phyloP scores from a whole-genome alignment of 2,329 filamentous ascomycete species.

The Stemphylium vesicarium region DNA sequence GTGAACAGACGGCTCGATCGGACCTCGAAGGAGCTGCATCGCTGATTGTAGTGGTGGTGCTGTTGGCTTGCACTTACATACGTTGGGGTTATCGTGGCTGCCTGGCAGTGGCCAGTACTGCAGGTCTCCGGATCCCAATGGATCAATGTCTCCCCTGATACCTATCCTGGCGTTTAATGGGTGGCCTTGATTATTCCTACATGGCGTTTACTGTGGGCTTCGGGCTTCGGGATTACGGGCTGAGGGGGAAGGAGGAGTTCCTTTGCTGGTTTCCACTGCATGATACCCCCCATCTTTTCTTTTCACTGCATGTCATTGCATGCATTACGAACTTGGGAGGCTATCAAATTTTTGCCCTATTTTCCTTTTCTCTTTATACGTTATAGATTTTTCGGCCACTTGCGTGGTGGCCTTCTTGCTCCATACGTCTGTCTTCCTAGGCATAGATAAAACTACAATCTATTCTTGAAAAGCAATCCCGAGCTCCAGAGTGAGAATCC shows the following conservation, averaged over 20 bases:
- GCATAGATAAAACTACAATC: no score
- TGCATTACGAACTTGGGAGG: neutral
- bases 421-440: no score
- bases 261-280: neutral
- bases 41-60: neutral
- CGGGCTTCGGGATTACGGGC: neutral
- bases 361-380: no score
- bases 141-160: neutral
- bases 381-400: no score
- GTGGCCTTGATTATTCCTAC: neutral
- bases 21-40: constrained; percentile 45
- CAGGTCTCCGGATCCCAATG: neutral
- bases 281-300: neutral
- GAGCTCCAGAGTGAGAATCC: no score
- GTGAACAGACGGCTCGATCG: constrained; percentile 72
- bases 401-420: no score
- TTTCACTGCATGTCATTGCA: neutral
- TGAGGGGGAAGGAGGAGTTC: neutral
- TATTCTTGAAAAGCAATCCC: no score
- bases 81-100: neutral
- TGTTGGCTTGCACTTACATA: neutral
- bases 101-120: neutral
- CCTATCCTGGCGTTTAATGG: neutral
- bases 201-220: neutral
- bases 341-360: neutral